Base-by-base conservation (phyloP, 805 yeast genomes). In the Peterozyma xylosa region DNA sequence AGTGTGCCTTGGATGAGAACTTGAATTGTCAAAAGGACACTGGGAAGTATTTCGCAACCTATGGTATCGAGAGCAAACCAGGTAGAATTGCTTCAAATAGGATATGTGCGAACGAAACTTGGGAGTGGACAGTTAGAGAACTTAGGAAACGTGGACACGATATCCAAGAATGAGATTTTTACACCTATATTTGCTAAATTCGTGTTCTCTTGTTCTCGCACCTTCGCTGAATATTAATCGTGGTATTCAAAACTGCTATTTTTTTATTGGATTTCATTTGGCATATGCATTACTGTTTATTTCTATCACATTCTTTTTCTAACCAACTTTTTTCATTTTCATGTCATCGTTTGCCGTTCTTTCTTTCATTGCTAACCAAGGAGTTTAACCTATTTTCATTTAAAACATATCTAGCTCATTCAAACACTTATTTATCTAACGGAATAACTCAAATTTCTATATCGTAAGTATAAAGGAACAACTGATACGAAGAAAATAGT, bases 111-210 rank as follows among this genome's bases (percentile, higher is more conserved):
- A 80, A 81, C 4, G 66, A 78, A 38, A 79, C 83, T 33, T 86
- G 95, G 90, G 77, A 80, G 11, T 86, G 95, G 95, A 82, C 91
- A 0, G 73, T 77, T 1, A 73, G 69, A 37, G 74, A 82, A 55
- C 57, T 86, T 41, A 65, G 73, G 38, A 71, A 76, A 47, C 67
- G 86, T 35, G 82, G 82, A 0, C 68, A 50, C 41, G 33, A 41
- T 13, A 48, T 59, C 11, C 48, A 52, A 14, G 43, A 42, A 21
- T 51, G 33, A 45, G 17, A 30, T 45, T 14, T 11, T n/a, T n/a
- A n/a, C 9, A n/a, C n/a, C 38, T 9, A 15, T 35, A 4, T 38
- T 27, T 38, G 11, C 11, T 27, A 27, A 27, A 29, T 30, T 5
- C 16, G 18, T 29, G 18, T 30, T 17, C 11, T 15, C 16, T 41